Conservation (phyloP, 1,139 yeast genomes). For the Lodderomyces elongisporus region DNA sequence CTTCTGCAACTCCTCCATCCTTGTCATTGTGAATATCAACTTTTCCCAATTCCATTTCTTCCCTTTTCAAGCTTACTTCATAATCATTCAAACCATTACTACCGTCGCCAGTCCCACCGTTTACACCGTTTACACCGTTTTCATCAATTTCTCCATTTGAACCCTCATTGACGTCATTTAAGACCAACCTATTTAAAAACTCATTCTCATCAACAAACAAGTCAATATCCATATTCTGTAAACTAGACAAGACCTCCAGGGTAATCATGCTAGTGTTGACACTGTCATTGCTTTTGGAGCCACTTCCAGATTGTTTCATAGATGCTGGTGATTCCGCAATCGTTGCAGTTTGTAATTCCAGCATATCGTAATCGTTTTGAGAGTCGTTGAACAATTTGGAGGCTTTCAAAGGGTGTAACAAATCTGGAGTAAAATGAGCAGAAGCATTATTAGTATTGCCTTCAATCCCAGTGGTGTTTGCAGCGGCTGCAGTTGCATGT, state of each 20-base stretch:
- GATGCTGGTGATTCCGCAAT: constrained; percentile 10
- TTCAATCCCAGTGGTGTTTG: neutral
- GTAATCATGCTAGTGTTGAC: constrained; percentile 4
- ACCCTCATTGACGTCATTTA: constrained; percentile 9
- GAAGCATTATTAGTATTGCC: neutral
- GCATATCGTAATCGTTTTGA: constrained; percentile 9
- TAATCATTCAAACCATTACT: constrained; percentile 2
- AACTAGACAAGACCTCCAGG: neutral
- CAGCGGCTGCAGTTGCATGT: constrained; percentile 6
- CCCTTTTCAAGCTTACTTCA: constrained; percentile 1
- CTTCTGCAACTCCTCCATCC: neutral
- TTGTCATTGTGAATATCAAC: constrained; percentile 12
- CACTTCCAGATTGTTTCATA: neutral
- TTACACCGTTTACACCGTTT: constrained; percentile 5
- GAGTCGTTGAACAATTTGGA: constrained; percentile 16
- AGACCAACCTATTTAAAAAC: constrained; percentile 13
- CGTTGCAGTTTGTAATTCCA: constrained; percentile 14
- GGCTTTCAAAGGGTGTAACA: constrained; percentile 21
- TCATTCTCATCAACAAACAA: constrained; percentile 17
- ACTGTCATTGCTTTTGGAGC: constrained; percentile 4
- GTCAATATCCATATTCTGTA: constrained; percentile 6
- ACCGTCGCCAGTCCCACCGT: neutral
- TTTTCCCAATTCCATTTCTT: too few species aligned
- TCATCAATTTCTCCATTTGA: constrained; percentile 12
- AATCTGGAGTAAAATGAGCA: constrained; percentile 16